A percentile compares a stretch with the other conserved stretches of the same genome.
phyloP scores from a whole-genome alignment of 2,329 filamentous ascomycete species.

The Alternaria sp. region DNA sequence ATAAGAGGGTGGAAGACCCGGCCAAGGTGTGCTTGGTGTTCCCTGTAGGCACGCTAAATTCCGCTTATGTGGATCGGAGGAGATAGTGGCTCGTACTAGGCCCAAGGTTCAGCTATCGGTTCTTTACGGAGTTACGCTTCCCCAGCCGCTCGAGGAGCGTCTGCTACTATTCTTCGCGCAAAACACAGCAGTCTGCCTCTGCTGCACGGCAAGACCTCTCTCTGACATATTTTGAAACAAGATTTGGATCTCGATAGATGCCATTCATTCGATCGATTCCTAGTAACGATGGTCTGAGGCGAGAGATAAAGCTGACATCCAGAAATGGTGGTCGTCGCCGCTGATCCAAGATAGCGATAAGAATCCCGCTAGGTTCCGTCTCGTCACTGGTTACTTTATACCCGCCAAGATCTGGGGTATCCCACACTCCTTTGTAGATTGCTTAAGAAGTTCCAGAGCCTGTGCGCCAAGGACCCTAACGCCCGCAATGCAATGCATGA shows the following conservation, averaged over 20 bases:
- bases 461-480: constrained; percentile 30
- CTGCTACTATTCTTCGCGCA: background rate
- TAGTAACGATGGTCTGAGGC: constrained; percentile 20
- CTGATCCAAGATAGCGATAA: constrained; percentile 51
- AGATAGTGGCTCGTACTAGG: constrained; percentile 3
- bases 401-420: constrained; percentile 35
- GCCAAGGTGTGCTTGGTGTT: constrained; percentile 35
- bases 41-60: constrained; percentile 15
- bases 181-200: background rate
- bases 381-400: constrained; percentile 33
- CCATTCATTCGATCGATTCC: constrained; percentile 21
- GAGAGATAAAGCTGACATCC: constrained; percentile 33
- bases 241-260: background rate
- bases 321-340: constrained; percentile 27
- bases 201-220: background rate
- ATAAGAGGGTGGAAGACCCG: constrained; percentile 28
- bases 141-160: background rate
- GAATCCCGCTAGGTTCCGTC: constrained; percentile 32
- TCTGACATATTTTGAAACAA: background rate
- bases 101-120: background rate
- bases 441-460: constrained; percentile 18
- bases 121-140: background rate
- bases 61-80: constrained; percentile 14
- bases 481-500: constrained; percentile 32
- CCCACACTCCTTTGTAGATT: constrained; percentile 25